Base-by-base conservation (phyloP, 2,329 filamentous ascomycete genomes). In the Achaetomium macrosporum region DNA sequence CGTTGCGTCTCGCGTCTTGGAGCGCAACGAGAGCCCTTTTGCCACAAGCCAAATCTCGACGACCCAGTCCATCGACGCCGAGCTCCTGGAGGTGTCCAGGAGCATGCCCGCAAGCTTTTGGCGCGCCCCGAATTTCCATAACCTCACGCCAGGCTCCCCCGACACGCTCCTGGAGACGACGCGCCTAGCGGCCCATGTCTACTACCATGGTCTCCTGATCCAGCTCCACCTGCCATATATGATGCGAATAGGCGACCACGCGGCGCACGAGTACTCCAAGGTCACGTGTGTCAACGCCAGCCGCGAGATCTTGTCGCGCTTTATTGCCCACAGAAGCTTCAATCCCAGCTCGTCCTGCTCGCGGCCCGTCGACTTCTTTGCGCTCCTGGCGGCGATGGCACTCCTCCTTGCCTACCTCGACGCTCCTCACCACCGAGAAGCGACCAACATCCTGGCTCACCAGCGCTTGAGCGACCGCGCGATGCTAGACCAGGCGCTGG, bases 381-480 rank as follows among this genome's bases (percentile, higher is more conserved):
- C 68, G 1, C 62, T 73, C 5, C 56, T 69, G 56, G 69, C 70
- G 5, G 63, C 61, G 6, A 66, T 71, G 59, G 68, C 69, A 4
- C 60, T 74, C 2, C 31, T 70, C 5, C 58, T 73, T 8, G 67
- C 67, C 11, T 67, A 73, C 43, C 54, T 73, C 11, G 64, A 68
- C 50, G 57, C 61, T 44, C 62, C 65, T 51, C 59, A 50, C 19
- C 53, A 57, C 10, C 55, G 25, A 44, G 43, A 53, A 3, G 44
- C 44, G 5, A 59, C 59, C 17, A 65, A 69, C 53, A 53, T 68
- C 15, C 63, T 74, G 0, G 64, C 63, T 6, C 69, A 74, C 53
- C 72, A 74, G 51, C 63, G 64, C 4, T 52, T 63, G 1, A 61
- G 65, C 43, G 73, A 76, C 56, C 65, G 70, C 7, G 70, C 63